Evolutionary conservation across 2,329 filamentous ascomycete species (phyloP).

Genomic region (Colletotrichum sp.): DNA sequence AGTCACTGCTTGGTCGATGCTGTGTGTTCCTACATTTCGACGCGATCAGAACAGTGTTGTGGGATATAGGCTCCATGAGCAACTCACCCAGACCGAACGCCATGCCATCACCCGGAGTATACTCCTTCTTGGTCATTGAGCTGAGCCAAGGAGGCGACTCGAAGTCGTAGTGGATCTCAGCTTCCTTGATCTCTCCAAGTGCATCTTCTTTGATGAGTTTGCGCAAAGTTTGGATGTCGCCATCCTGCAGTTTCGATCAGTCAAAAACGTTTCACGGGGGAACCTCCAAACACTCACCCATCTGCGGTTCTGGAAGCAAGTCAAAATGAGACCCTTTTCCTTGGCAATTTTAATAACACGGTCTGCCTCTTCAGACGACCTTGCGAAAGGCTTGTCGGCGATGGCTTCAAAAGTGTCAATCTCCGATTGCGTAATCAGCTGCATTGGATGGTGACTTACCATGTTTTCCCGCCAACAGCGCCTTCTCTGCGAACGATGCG

Average conservation of each 20-base stretch:
- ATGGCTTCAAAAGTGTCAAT: conserved; percentile 45
- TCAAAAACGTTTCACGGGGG: background rate
- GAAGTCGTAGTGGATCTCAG: conserved; percentile 70
- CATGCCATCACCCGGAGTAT: conserved; percentile 43
- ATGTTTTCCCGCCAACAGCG: conserved; percentile 65
- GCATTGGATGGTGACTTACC: conserved; percentile 28
- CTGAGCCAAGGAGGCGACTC: conserved; percentile 44
- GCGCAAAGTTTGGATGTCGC: conserved; percentile 66
- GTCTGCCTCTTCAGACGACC: conserved; percentile 60
- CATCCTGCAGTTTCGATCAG: conserved; percentile 40
- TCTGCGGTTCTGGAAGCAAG: conserved; percentile 52
- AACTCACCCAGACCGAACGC: conserved; percentile 43
- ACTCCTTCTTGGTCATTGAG: conserved; percentile 33
- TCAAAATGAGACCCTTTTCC: conserved; percentile 49
- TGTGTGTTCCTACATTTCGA: conserved; percentile 54
- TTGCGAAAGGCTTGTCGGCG: conserved; percentile 71
- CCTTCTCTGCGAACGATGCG: conserved; percentile 57
- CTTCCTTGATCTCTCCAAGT: conserved; percentile 67
- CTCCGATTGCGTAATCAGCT: background rate
- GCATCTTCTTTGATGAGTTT: conserved; percentile 57
- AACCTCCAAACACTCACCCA: background rate
- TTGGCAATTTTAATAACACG: conserved; percentile 55
- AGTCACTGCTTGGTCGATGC: conserved; percentile 65
- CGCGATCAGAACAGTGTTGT: background rate
- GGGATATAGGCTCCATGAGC: no score